phyloP scores from a whole-genome alignment of 2,329 filamentous ascomycete species.

The Shiraia sp. region DNA sequence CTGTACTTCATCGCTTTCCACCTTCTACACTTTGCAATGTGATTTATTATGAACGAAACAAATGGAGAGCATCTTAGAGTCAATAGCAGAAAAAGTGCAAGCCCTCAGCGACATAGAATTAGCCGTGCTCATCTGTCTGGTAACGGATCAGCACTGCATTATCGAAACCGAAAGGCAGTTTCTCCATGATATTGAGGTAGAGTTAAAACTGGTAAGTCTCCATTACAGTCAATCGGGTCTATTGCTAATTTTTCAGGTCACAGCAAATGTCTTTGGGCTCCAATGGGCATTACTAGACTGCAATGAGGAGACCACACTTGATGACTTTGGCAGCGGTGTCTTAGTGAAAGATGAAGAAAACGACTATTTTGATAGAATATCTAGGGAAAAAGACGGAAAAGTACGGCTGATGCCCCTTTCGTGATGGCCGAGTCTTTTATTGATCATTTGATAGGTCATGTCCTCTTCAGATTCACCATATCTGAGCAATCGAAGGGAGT shows the following conservation, averaged over 20 bases:
- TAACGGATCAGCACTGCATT: conserved; percentile 84
- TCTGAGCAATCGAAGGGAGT: conserved; percentile 26
- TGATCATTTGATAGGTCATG: conserved; percentile 19
- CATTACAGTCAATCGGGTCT: neutral
- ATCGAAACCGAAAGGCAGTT: conserved; percentile 70
- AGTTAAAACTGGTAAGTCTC: conserved; percentile 67
- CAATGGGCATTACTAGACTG: conserved; percentile 73
- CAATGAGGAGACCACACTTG: conserved; percentile 71
- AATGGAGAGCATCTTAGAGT: conserved; percentile 29
- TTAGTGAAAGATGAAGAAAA: conserved; percentile 50
- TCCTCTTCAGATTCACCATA: conserved; percentile 20
- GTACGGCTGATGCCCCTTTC: conserved; percentile 9
- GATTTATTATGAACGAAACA: too few relatives aligned
- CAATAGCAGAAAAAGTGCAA: conserved; percentile 66
- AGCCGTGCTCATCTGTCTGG: conserved; percentile 78
- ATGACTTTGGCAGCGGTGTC: conserved; percentile 77
- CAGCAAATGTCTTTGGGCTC: conserved; percentile 72
- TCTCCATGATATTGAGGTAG: conserved; percentile 70
- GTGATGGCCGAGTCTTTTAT: neutral
- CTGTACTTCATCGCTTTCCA: too few relatives aligned
- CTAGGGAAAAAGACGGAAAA: conserved; percentile 10
- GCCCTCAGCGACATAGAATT: conserved; percentile 85
- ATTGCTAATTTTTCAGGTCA: conserved; percentile 57
- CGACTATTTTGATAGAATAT: conserved; percentile 25
- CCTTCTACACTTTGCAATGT: too few relatives aligned